These are phyloP conservation scores for Actinomortierella ambigua DNA, from an alignment of 371 early-diverging fungal genomes.

Conservation along the genomic window DNA sequence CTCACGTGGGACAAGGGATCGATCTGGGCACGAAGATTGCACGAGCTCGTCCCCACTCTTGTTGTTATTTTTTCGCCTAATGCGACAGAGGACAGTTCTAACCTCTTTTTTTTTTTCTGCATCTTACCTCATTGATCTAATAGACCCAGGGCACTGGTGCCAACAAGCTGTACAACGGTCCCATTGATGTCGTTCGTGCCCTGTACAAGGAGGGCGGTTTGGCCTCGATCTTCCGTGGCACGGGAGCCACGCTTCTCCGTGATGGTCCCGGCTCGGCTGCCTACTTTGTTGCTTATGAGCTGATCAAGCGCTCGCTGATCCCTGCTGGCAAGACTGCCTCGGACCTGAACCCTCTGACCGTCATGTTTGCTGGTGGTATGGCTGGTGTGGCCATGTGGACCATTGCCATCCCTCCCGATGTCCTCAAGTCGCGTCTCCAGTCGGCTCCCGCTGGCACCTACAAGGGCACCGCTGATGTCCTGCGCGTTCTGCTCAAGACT, in stretches of 20 bases:
- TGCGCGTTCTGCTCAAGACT: slow-evolving; percentile 78
- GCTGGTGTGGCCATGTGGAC: slow-evolving; percentile 88
- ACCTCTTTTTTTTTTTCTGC: not conserved
- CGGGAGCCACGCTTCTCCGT: slow-evolving; percentile 91
- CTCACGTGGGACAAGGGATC: too few relatives aligned
- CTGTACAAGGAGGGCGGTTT: slow-evolving; percentile 84
- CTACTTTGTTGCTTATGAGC: slow-evolving; percentile 97
- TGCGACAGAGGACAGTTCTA: not conserved
- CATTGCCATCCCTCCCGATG: slow-evolving; percentile 93
- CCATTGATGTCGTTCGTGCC: slow-evolving; percentile 75
- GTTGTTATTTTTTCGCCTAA: not conserved
- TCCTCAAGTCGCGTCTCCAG: slow-evolving; percentile 96
- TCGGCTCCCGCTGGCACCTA: slow-evolving; percentile 94
- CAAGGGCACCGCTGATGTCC: slow-evolving; percentile 78
- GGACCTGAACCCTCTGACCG: slow-evolving; percentile 76
- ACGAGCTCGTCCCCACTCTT: too few relatives aligned
- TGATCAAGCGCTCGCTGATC: slow-evolving; percentile 81
- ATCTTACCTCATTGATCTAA: not conserved
- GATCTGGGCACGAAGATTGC: too few relatives aligned
- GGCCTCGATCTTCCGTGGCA: slow-evolving; percentile 88
- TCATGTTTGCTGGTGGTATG: slow-evolving; percentile 95
- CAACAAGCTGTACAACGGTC: slow-evolving; percentile 78
- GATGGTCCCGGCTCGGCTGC: slow-evolving; percentile 96
- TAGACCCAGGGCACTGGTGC: slow-evolving; percentile 43
- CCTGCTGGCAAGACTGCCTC: slow-evolving; percentile 73